Evolutionary conservation across 768 basidiomycete genomes (phyloP), one percentile per base, ranked within the genome.

Genomic region (Hygrophorus russula): DNA sequence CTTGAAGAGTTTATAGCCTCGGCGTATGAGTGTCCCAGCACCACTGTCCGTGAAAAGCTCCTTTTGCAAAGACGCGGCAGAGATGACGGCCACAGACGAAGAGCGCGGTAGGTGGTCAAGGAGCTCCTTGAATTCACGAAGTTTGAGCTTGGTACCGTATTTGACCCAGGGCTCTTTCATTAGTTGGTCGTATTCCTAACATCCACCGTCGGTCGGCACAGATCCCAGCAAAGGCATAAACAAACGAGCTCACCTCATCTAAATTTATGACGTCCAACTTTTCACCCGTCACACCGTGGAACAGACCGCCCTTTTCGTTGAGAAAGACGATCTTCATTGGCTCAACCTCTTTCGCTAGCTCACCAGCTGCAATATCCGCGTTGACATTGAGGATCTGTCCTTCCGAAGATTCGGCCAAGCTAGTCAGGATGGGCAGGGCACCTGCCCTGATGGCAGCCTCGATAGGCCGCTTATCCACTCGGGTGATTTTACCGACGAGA

Each of bases 101-200:
- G 96, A 86, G 46, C 96, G 92, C 12, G 96, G 96, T 49, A 98
- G 89, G 66, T 93, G 84, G 58, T 98, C 96, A 35, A 99, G 78
- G 42, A 99, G 81, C 57, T 98, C 96, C 67, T 99, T 99, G 74
- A 99, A 97, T 62, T 98, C 94, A 50, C 96, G 84, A 45, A 99
- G 75, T 67, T 98, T 98, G 62, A 99, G 86, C 64, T 99, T 99
- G 50, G 94, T 98, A 48, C 94, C 96, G 59, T 80, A 97, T 61
- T 96, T 96, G 62, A 99, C 94, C 96, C 96, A 99, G 5, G 92
- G 76, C 64, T 98, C 86, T 57, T 92, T 93, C 92, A 98, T 88
- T 46, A 99, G 80, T 17, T 76, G 75, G 52, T 94, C 88, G 63
- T 94, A 98, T 68, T 99, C 96, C 85, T 91, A 55, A 6, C n/a